These are phyloP conservation scores for Garcia nutans DNA, from an alignment of 345 rosid species.

Conservation along the genomic window DNA sequence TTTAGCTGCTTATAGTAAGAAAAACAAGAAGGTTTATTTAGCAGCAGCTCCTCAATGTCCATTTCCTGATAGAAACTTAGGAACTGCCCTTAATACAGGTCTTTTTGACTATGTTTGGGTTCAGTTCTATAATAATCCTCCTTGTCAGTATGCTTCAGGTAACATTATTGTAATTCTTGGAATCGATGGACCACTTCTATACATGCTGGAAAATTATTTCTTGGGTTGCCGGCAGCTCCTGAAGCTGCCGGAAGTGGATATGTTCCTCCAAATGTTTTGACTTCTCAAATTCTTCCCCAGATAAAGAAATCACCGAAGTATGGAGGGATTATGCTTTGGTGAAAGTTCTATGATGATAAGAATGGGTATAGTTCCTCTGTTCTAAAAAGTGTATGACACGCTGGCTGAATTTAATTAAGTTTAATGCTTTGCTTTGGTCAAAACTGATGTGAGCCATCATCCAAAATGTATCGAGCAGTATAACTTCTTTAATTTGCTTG, in stretches of 20 bases:
- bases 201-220: conserved; percentile 15
- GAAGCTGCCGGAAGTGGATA: conserved; percentile 38
- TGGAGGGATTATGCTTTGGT: conserved; percentile 44
- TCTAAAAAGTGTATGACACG: conserved; percentile 13
- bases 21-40: conserved; percentile 26
- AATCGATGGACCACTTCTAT: conserved; percentile 24
- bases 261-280: conserved; percentile 27
- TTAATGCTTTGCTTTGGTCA: background rate
- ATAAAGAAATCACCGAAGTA: conserved; percentile 30
- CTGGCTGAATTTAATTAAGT: background rate
- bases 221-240: conserved; percentile 38
- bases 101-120: conserved; percentile 34
- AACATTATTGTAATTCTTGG: conserved; percentile 29
- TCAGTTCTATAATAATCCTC: conserved; percentile 34
- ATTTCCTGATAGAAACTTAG: conserved; percentile 25
- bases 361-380: conserved; percentile 30
- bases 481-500: background rate
- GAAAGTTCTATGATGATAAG: conserved; percentile 29
- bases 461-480: background rate
- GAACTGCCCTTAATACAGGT: conserved; percentile 28
- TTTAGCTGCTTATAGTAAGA: conserved; percentile 14
- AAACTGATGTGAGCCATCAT: background rate
- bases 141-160: conserved; percentile 28
- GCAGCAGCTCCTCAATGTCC: conserved; percentile 37
- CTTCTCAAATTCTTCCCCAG: conserved; percentile 28